Evolutionary conservation across 1,284 basidiomycete genomes (phyloP), one percentile per base, ranked within the genome.

Genomic region (Athelia sp.): DNA sequence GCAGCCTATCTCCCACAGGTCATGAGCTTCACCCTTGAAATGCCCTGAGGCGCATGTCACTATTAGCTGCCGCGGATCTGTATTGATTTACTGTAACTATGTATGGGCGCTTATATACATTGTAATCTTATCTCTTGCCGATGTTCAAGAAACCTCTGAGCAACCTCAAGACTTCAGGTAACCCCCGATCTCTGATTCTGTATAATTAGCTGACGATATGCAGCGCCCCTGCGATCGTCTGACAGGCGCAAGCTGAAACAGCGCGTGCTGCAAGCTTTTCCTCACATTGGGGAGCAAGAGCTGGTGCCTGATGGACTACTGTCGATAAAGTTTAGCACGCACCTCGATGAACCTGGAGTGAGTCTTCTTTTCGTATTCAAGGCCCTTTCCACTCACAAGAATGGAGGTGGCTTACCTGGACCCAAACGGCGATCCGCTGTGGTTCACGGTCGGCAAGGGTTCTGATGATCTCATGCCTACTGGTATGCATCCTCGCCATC

Each of bases 1-100:
- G 83, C 85, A 3, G 91, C 92, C 31, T 97, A 95, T 68, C 71
- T 96, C n/a, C 91, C 92, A 0, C 93, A 96, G 66, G 93, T 96
- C 17, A 91, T 89, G 44, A 86, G 82, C 59, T 90, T 90, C 62
- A 72, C 64, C 29, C 78, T 85, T 53, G 76, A 80, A 48, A 62
- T 74, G 47, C 15, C 36, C 19, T 40, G 36, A 40, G 26, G 26
- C 26, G 6, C 26, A 29, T 13, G 26, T 4, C 4, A 29, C 26
- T 6, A 29, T 29, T 4, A 13, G 13, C 13, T 6, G 26, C 13
- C 13, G 26, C 13, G 26, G 26, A 29, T 29, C 26, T 29, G 26
- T 29, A 29, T 13, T 13, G 26, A 29, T 29, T 29, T 29, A 29
- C 26, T 29, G 26, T 29, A 29, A n/a, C 26, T 4, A 29, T 29